Evolutionary conservation across 306 rosid species (phyloP), one percentile per base, ranked within the genome.

Genomic region (Prinsepia uniflora): DNA sequence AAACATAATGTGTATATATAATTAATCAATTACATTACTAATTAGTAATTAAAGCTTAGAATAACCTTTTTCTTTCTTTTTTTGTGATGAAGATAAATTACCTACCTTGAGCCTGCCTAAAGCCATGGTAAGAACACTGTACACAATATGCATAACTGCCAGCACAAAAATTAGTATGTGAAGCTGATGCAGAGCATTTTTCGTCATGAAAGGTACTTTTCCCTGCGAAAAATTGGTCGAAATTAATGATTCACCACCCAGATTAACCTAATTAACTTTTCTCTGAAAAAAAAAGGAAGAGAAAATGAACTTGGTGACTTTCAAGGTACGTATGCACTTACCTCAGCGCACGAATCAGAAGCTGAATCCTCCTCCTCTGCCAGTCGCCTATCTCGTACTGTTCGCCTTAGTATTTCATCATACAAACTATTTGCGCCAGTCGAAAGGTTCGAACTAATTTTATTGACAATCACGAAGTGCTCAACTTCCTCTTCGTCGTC

Each of bases 21-120:
- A 53, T 53, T 52, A 22, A 69, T 70, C 30, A 5, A 56, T 56
- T 24, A 8, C 44, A 22, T 42, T 17, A 18, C 4, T 39, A 24
- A 24, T 42, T 17, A 18, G 1, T 39, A 24, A 24, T 24, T 24
- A 5, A 69, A 56, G 56, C 43, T 56, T 43, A 17, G 20, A 15
- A 41, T 24, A 9, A 9, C 7, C 60, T 70, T 14, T 30, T 30
- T n/a, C n/a, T n/a, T 30, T 30, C 4, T 2, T 30, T 30, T 2
- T 30, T 30, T 3, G 17, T 2, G 56, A 22, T 10, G 43, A 43
- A 6, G 36, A 44, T 40, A 30, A 30, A 30, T 30, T 30, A 30
- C 36, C 24, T 69, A 81, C 85, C 85, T 82, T 82, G 45, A 80
- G 82, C 34, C 64, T 82, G 22, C 85, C 85, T 68, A 82, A 71